These are phyloP conservation scores for Cryptosporidium sp. DNA, from an alignment of 169 alveolate species.

Conservation along the genomic window DNA sequence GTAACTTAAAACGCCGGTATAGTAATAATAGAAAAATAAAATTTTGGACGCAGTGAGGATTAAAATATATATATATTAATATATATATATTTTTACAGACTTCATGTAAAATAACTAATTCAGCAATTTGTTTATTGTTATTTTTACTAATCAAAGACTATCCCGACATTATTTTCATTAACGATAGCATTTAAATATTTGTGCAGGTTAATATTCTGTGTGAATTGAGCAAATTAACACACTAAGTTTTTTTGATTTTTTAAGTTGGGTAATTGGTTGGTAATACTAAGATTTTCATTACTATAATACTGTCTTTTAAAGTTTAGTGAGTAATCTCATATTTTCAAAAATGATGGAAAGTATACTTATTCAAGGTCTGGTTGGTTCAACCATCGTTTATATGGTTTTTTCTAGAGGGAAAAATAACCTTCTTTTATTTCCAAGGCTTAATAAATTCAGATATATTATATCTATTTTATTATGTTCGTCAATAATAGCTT, in stretches of 20 bases:
- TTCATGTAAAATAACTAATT: too few species aligned
- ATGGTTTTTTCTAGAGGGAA: constrained; percentile 29
- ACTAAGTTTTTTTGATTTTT: background rate
- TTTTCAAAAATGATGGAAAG: constrained; percentile 42
- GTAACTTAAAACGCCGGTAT: constrained; percentile 9
- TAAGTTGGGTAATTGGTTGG: background rate
- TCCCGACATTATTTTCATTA: background rate
- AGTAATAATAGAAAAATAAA: background rate
- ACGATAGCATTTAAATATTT: background rate
- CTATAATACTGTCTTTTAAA: too few species aligned
- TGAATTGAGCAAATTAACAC: background rate
- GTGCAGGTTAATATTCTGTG: background rate
- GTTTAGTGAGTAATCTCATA: background rate
- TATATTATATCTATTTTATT: background rate
- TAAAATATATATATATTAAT: too few species aligned
- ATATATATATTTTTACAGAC: too few species aligned
- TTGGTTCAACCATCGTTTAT: constrained; percentile 30
- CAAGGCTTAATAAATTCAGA: constrained; percentile 31
- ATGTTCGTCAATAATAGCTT: constrained; percentile 9
- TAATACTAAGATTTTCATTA: background rate
- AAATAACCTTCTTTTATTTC: constrained; percentile 3
- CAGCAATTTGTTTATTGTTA: background rate
- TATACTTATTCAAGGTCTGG: constrained; percentile 43
- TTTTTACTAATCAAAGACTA: too few species aligned
- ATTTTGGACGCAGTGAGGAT: background rate